Evolutionary conservation across 2,329 filamentous ascomycete species (phyloP), one percentile per base, ranked within the genome.

Genomic region (Teratosphaeria gauchensis): DNA sequence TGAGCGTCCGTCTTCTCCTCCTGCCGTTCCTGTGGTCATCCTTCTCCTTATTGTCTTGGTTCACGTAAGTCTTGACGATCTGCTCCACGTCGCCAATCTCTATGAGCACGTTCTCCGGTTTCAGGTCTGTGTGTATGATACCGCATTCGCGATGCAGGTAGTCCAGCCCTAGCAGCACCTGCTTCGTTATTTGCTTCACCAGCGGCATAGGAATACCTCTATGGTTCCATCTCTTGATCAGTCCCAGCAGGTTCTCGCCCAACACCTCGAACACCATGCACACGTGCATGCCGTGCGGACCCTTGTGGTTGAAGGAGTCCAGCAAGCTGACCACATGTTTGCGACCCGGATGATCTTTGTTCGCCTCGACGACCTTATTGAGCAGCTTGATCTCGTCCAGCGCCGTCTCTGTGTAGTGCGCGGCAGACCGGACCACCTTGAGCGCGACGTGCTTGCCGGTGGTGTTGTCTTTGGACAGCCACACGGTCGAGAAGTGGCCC

Each of bases 251-350:
- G 71, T 97, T 97, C 81, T 97, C 92, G 57, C 94, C 94, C 58
- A 99, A 77, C 3, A 99, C 94, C 74, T 99, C 94, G 69, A 99
- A 99, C 7, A 99, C 94, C 92, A 99, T 97, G 79, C 94, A 99
- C 60, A 97, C 91, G 71, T 99, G 94, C 56, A 90, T 88, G 54
- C 94, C 94, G 70, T 99, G 95, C 51, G 92, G 92, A 9, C 94
- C 94, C 74, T 95, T 95, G 78, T 97, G 94, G 73, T 96, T 92
- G 74, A 99, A 99, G 0, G 90, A 96, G 75, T 97, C 92, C 67
- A 97, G 83, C 46, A 99, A 81, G 74, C 91, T 96, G 73, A 99
- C 94, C 64, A 97, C 94, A 70, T 97, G 92, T 74, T 89, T 89
- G 66, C 92, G 87, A 70, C 94, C 94, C 28, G 94, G 92, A 72